Evolutionary conservation across 352 stramenopile species (phyloP).

Genomic region (Globisporangium iwayamae): DNA sequence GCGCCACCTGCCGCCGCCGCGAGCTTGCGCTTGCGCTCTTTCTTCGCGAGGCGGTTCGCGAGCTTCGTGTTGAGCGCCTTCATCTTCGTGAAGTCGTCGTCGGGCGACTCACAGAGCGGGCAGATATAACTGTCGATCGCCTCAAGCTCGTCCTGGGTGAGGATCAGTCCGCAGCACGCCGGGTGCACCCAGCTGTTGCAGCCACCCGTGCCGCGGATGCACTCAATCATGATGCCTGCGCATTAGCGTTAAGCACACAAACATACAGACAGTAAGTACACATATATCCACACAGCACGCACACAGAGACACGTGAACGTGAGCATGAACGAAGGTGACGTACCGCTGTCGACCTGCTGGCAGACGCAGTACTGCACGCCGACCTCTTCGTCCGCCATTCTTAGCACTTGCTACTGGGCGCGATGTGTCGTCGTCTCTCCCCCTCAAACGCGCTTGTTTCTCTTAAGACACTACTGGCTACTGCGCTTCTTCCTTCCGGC

Average conservation of each 20-base stretch:
- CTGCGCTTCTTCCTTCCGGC: slow-evolving; percentile 2
- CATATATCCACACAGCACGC: not conserved
- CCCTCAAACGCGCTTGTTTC: slow-evolving; percentile 2
- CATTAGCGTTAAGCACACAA: not conserved
- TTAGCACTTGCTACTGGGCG: not conserved
- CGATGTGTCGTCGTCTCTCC: slow-evolving; percentile 3
- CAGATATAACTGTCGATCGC: slow-evolving; percentile 84
- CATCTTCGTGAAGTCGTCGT: slow-evolving; percentile 61
- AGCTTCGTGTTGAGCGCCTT: slow-evolving; percentile 73
- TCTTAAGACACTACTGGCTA: not conserved
- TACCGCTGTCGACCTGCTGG: slow-evolving; percentile 72
- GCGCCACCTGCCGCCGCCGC: not conserved
- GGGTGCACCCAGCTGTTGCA: slow-evolving; percentile 92
- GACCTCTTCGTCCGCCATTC: slow-evolving; percentile 34
- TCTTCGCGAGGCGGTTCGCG: slow-evolving; percentile 63
- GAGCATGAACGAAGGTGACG: slow-evolving; percentile 10
- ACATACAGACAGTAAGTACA: slow-evolving; percentile 8
- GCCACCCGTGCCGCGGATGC: slow-evolving; percentile 83
- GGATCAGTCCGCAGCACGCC: slow-evolving; percentile 78
- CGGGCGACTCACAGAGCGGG: slow-evolving; percentile 67
- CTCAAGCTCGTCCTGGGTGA: slow-evolving; percentile 85
- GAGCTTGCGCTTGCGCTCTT: slow-evolving; percentile 41
- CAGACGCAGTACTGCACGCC: slow-evolving; percentile 81
- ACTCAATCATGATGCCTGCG: slow-evolving; percentile 92
- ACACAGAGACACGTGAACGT: slow-evolving; percentile 2